Evolutionary conservation across 345 rosid species (phyloP).

Genomic region (Salix suchowensis): DNA sequence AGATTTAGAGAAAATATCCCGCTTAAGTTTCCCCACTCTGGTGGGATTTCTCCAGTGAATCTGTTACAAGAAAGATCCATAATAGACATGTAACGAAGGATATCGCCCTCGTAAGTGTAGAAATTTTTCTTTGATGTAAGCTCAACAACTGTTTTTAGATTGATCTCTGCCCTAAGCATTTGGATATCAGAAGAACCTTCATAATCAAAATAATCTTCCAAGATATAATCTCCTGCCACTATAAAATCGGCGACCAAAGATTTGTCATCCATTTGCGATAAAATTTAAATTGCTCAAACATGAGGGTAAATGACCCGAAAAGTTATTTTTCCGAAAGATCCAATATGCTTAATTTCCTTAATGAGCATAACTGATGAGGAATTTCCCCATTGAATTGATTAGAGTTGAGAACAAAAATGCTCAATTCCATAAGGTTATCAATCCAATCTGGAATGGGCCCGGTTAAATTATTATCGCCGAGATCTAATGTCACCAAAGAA

Average conservation of each 20-base stretch:
- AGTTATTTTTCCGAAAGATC: neutral
- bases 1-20: conserved; percentile 15
- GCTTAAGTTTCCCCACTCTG: neutral
- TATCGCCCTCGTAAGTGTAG: neutral
- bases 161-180: too few relatives aligned
- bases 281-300: conserved; percentile 1
- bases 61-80: neutral
- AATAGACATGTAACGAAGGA: neutral
- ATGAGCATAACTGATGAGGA: neutral
- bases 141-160: neutral
- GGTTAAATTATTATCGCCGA: neutral
- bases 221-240: too few relatives aligned
- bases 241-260: too few relatives aligned
- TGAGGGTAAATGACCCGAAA: conserved; percentile 4
- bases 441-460: neutral
- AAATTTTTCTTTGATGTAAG: neutral
- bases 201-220: too few relatives aligned
- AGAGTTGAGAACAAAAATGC: neutral
- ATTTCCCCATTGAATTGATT: neutral
- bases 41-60: neutral
- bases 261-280: neutral
- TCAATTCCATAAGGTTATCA: neutral
- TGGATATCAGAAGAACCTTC: too few relatives aligned
- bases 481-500: neutral
- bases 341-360: neutral